Conservation (phyloP, 1,284 basidiomycete species). For the Irpex lacteus region DNA sequence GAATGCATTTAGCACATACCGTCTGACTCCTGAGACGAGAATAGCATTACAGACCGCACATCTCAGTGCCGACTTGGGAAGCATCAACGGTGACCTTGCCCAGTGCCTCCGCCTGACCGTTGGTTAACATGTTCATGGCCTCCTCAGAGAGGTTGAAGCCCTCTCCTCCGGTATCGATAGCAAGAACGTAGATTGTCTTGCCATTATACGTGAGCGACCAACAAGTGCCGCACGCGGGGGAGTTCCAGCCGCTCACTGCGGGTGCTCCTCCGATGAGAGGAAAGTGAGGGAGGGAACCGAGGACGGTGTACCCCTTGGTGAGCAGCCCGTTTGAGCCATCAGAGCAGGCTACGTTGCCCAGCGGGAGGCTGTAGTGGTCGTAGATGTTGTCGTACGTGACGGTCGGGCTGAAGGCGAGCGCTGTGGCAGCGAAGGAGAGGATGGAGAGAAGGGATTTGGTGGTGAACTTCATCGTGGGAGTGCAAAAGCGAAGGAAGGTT, state of each 20-base stretch:
- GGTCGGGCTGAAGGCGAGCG: background rate
- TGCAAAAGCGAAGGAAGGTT: background rate
- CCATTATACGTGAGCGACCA: slow-evolving; percentile 35
- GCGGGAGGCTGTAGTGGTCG: slow-evolving; percentile 28
- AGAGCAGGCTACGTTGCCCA: slow-evolving; percentile 40
- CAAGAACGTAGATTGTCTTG: slow-evolving; percentile 32
- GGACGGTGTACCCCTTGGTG: slow-evolving; percentile 36
- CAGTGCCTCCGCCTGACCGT: slow-evolving; percentile 14
- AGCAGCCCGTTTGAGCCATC: slow-evolving; percentile 37
- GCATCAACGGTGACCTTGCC: slow-evolving; percentile 17
- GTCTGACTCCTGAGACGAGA: background rate
- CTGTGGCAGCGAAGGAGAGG: background rate
- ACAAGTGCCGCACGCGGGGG: slow-evolving; percentile 33
- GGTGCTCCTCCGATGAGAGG: slow-evolving; percentile 41
- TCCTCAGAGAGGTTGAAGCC: slow-evolving; percentile 20
- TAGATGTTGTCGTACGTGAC: slow-evolving; percentile 38
- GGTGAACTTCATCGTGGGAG: background rate
- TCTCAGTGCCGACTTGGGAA: background rate
- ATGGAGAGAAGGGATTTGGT: background rate
- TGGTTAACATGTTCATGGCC: slow-evolving; percentile 23
- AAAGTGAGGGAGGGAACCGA: slow-evolving; percentile 35
- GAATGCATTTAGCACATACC: no score
- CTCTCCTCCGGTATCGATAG: slow-evolving; percentile 30
- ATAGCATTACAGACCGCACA: background rate
- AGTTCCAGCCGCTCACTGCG: slow-evolving; percentile 33